Conservation (phyloP, 345 rosid genomes). For the Brassica rapa region DNA sequence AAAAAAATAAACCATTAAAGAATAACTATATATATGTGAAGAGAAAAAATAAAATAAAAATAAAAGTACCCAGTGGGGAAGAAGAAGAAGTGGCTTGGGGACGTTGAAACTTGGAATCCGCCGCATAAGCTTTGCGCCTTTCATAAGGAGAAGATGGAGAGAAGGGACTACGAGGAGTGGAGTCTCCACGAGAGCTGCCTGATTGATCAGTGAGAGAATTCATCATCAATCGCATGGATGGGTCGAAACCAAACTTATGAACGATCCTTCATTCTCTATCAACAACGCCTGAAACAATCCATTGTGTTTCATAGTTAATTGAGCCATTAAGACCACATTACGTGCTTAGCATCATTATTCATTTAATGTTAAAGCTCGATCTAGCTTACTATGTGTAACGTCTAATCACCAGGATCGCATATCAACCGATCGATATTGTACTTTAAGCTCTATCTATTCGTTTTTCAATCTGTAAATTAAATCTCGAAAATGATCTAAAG, state of each 20-base stretch:
- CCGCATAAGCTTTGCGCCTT: conserved; percentile 40
- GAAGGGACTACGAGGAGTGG: conserved; percentile 36
- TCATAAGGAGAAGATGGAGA: conserved; percentile 50
- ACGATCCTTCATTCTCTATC: conserved; percentile 40
- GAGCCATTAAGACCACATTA: conserved; percentile 17
- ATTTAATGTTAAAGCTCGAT: conserved; percentile 1
- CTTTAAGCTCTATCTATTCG: not conserved
- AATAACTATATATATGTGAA: not conserved
- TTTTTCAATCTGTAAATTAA: not conserved
- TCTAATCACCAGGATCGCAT: not conserved
- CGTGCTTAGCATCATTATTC: not conserved
- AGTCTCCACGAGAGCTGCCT: conserved; percentile 38
- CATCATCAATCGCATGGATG: conserved; percentile 30
- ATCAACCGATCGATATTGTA: not conserved
- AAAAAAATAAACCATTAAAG: conserved; percentile 8
- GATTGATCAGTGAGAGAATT: conserved; percentile 39
- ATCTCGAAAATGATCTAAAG: not conserved
- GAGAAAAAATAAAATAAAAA: not conserved
- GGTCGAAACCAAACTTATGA: conserved; percentile 31
- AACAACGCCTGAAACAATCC: conserved; percentile 35
- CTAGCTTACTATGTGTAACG: not conserved
- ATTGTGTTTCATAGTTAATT: not conserved
- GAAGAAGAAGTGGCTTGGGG: conserved; percentile 44
- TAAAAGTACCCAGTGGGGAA: conserved; percentile 44
- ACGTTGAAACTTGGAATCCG: conserved; percentile 54